Conservation (phyloP, 1,139 yeast genomes). For the Scheffersomyces illinoinensis region DNA sequence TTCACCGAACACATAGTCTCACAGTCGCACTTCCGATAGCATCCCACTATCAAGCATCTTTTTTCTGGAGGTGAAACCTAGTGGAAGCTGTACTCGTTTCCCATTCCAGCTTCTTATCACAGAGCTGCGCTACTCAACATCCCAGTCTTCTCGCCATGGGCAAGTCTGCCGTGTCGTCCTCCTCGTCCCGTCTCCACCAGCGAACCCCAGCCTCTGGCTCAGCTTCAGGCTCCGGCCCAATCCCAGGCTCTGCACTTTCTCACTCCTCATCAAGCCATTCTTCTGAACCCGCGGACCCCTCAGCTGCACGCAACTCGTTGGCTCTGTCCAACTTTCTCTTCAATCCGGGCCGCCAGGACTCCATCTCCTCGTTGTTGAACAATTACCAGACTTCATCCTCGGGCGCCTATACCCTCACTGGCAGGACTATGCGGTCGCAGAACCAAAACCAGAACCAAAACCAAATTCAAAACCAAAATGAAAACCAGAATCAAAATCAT, state of each 20-base stretch:
- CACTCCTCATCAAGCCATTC: background rate
- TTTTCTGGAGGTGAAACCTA: background rate
- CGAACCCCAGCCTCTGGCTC: background rate
- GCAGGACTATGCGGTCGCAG: background rate
- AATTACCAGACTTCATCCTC: constrained; percentile 10
- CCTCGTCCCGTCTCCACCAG: constrained; percentile 6
- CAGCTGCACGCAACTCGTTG: constrained; percentile 1
- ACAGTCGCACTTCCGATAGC: background rate
- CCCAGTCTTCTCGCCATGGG: constrained; percentile 5
- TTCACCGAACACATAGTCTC: background rate
- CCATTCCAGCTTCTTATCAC: background rate
- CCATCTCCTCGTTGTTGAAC: constrained; percentile 15
- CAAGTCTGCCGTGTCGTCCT: constrained; percentile 12
- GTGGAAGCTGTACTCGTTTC: background rate
- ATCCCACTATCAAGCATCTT: background rate
- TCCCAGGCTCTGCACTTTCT: background rate
- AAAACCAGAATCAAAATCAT: background rate
- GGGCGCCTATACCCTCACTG: constrained; percentile 8
- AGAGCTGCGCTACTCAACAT: background rate
- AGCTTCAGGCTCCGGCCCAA: background rate
- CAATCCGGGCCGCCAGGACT: constrained; percentile 18
- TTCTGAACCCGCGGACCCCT: constrained; percentile 1
- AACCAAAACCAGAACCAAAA: background rate
- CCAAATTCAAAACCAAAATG: background rate
- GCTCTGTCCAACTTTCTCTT: constrained; percentile 12